Evolutionary conservation across 2,329 filamentous ascomycete genomes (phyloP), one percentile per base, ranked within the genome.

Genomic region (Colletotrichum lini): DNA sequence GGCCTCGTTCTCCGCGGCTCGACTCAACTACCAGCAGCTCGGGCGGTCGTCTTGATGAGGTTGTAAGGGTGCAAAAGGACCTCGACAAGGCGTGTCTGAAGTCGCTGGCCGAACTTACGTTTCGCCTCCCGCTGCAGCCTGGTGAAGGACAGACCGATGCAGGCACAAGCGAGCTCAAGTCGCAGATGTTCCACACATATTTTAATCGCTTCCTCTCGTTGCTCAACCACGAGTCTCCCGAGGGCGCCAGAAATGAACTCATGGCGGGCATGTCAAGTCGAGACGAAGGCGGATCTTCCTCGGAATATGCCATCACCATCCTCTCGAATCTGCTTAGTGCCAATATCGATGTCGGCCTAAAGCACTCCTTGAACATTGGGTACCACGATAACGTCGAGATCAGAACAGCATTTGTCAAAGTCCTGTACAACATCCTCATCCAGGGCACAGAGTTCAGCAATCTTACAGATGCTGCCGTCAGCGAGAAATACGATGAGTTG

Each of bases 401-500:
- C 69, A 86, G 91, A 63, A 92, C 90, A 6, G 91, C 91, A 2
- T 93, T 93, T 76, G 88, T 93, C 71, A 91, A 90, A 74, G 91
- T 93, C 18, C 83, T 93, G 7, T 92, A 90, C 77, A 93, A 93
- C 77, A 92, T 93, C 64, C 80, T 93, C 18, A 86, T 91, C n/a
- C 91, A 93, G 77, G 91, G 91, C 45, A 92, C 91, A 1, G 91
- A 93, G 77, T 93, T 93, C 76, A 92, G 88, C 76, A 91, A 90
- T 66, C 79, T 93, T 40, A 91, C 90, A 1, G 91, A 93, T 78
- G 87, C 88, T 15, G 90, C 90, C 18, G 89, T 92, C 16, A 91
- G 87, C 74, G 90, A 93, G 77, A 92, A 91, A 76, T 93, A 93
- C 73, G 88, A 92, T 73, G 88, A 91, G 74, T 80, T 93, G 23